Evolutionary conservation across 225 moss, liverwort and hornwort genomes (phyloP).

Genomic region (Neckera pumila): DNA sequence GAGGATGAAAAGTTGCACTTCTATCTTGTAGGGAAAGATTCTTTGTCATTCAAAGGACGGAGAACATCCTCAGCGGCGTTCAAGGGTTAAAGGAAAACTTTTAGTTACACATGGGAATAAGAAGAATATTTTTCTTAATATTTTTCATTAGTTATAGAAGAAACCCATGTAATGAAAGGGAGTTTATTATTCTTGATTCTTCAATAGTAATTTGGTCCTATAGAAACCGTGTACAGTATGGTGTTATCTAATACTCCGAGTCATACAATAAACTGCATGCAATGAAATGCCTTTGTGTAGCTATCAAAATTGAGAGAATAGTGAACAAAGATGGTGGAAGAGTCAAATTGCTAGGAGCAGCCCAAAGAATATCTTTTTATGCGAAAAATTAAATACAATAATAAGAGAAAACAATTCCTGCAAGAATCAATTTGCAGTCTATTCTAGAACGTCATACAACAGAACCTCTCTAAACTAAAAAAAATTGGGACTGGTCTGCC

Average conservation of each 20-base stretch:
- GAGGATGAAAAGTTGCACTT: no score
- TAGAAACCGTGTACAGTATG: no score
- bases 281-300: neutral
- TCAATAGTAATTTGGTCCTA: neutral
- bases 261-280: neutral
- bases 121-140: neutral
- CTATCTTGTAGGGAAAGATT: no score
- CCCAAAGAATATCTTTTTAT: neutral
- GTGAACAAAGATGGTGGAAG: neutral
- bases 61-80: no score
- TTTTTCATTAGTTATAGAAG: fast-evolving
- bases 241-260: no score
- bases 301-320: neutral
- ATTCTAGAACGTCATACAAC: no score
- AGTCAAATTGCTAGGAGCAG: neutral
- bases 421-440: neutral
- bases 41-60: no score
- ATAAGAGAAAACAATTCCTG: neutral
- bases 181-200: neutral
- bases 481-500: no score
- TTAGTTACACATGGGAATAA: no score
- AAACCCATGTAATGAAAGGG: neutral
- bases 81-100: neutral
- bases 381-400: neutral
- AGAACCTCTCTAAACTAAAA: no score